A percentile compares a stretch with the other conserved stretches of the same genome.
These are phyloP conservation scores for Eucommia ulmoides DNA, from an alignment of 257 asterid species.

Conservation along the genomic window DNA sequence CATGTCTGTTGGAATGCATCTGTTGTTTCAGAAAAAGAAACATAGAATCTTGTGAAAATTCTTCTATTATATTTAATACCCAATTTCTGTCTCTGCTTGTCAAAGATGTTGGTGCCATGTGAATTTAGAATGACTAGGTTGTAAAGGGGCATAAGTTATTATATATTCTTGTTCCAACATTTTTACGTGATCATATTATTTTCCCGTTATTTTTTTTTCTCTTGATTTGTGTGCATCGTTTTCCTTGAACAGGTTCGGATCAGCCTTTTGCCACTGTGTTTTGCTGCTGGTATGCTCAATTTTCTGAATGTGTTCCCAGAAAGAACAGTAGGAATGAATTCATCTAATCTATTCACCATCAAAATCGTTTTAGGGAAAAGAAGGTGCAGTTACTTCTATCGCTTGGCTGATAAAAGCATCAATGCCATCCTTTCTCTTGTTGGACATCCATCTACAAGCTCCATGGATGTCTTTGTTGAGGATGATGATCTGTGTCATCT, in stretches of 20 bases:
- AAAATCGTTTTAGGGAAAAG: conserved; percentile 70
- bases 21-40: neutral
- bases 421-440: conserved; percentile 27
- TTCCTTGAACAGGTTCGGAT: conserved; percentile 43
- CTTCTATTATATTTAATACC: neutral
- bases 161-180: neutral
- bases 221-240: too few species aligned
- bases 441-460: conserved; percentile 19
- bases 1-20: neutral
- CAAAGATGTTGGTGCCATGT: neutral
- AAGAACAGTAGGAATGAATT: too few species aligned
- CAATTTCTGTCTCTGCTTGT: neutral
- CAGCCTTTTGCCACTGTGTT: conserved; percentile 62
- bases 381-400: conserved; percentile 44
- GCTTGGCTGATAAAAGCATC: conserved; percentile 41
- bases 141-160: neutral
- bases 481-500: conserved; percentile 29
- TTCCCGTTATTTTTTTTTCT: too few species aligned
- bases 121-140: neutral
- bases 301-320: conserved; percentile 1
- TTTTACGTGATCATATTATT: too few species aligned
- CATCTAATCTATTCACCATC: too few species aligned
- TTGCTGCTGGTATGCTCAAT: conserved; percentile 51
- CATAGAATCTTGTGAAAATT: neutral
- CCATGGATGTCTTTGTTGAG: conserved; percentile 15